Evolutionary conservation across 176 grass and related monocot species (phyloP).

Genomic region (Aegilops speltoides): DNA sequence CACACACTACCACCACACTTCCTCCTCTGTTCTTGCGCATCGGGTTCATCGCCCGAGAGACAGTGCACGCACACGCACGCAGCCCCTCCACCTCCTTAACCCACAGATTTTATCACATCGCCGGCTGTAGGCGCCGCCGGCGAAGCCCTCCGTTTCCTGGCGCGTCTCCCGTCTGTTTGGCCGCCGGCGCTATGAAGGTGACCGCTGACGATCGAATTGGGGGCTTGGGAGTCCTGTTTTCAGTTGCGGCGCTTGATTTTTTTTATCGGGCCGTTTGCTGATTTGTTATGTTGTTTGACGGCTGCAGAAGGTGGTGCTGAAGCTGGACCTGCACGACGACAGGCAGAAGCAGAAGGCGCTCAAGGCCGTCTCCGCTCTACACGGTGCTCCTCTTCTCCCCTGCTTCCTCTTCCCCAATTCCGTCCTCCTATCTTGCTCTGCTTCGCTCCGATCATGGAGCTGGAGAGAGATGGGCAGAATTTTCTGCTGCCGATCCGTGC

Average conservation of each 20-base stretch:
- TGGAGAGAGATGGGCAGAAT: background rate
- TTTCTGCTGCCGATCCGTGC: background rate
- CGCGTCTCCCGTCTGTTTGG: background rate
- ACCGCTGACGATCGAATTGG: background rate
- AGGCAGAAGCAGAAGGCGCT: constrained; percentile 86
- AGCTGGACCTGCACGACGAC: constrained; percentile 79
- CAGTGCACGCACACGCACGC: background rate
- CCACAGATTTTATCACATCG: too few species aligned
- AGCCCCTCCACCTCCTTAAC: background rate
- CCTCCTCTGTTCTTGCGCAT: background rate
- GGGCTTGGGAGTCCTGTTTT: too few species aligned
- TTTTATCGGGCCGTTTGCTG: too few species aligned
- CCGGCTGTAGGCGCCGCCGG: too few species aligned
- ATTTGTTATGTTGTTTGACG: background rate
- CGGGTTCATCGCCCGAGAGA: constrained; percentile 1
- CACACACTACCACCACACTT: background rate
- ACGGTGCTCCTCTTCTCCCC: constrained; percentile 27
- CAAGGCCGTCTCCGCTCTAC: constrained; percentile 59
- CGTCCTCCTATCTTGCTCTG: background rate
- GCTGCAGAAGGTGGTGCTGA: constrained; percentile 67
- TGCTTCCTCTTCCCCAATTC: background rate
- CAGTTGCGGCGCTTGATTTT: too few species aligned
- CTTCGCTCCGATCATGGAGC: background rate
- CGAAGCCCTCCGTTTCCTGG: too few species aligned
- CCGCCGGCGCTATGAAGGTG: background rate